phyloP scores from a whole-genome alignment of 164 flowering plant species.

The Magnolia sinica region DNA sequence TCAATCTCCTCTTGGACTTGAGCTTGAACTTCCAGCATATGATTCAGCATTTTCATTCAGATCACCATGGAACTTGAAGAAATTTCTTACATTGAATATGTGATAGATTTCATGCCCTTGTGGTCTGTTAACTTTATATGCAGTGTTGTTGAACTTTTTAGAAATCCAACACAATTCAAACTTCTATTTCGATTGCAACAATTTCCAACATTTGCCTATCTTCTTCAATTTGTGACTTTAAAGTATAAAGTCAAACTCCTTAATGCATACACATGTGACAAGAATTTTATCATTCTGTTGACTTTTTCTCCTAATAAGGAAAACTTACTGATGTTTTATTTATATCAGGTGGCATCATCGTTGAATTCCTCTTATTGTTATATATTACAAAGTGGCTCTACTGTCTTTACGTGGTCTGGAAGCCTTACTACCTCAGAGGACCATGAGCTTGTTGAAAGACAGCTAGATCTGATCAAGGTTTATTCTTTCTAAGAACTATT shows the following conservation, averaged over 20 bases:
- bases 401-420: conserved; percentile 88
- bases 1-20: too few species aligned
- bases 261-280: not conserved
- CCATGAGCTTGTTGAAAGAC: conserved; percentile 94
- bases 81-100: too few species aligned
- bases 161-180: too few species aligned
- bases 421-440: conserved; percentile 72
- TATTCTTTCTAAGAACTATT: conserved; percentile 6
- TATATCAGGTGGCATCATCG: conserved; percentile 78
- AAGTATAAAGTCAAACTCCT: not conserved
- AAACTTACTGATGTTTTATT: conserved; percentile 2
- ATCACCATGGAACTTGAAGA: too few species aligned
- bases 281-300: not conserved
- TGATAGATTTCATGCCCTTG: too few species aligned
- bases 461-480: conserved; percentile 88
- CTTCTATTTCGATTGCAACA: too few species aligned
- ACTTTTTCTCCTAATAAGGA: not conserved
- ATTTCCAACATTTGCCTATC: too few species aligned
- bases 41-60: too few species aligned
- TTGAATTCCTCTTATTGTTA: conserved; percentile 93
- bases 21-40: too few species aligned
- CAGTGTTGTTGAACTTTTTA: too few species aligned
- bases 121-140: too few species aligned
- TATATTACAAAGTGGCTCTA: conserved; percentile 74
- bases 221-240: not conserved